A percentile compares a stretch with the other conserved stretches of the same genome.
Evolutionary conservation across 73 alveolate species (phyloP).

Genomic region (Tetrahymena elliotti): DNA sequence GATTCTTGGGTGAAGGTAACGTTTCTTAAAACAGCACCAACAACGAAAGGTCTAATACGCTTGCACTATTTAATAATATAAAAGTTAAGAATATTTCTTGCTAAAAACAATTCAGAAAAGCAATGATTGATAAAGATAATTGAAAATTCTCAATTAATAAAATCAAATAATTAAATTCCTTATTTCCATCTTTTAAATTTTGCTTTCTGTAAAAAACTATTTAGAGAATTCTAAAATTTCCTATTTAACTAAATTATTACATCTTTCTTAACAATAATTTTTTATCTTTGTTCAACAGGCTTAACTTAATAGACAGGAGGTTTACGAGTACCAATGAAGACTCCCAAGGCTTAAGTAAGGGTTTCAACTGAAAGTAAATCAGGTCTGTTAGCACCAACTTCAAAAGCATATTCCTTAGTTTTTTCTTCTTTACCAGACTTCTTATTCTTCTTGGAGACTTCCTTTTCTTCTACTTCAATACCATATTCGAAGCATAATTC

Average conservation of each 20-base stretch:
- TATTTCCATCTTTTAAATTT: not conserved
- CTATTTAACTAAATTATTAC: not conserved
- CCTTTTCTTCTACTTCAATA: constrained; percentile 41
- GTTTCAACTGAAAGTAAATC: constrained; percentile 36
- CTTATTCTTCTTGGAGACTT: constrained; percentile 3
- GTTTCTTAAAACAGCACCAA: constrained; percentile 38
- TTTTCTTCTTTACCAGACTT: not conserved
- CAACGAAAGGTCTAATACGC: constrained; percentile 36
- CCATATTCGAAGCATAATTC: constrained; percentile 30
- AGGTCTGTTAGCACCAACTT: constrained; percentile 46
- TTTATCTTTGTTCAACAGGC: constrained; percentile 7
- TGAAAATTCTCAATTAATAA: not conserved
- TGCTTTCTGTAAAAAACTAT: not conserved
- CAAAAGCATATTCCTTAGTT: constrained; percentile 3
- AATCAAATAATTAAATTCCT: not conserved
- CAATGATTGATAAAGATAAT: not conserved
- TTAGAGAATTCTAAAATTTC: not conserved
- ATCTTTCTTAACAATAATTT: constrained; percentile 14
- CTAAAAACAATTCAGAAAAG: not conserved
- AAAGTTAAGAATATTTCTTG: not conserved
- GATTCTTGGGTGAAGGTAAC: constrained; percentile 15
- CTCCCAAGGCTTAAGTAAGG: constrained; percentile 19
- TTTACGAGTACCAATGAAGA: constrained; percentile 16
- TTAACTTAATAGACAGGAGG: not conserved
- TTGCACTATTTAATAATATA: not conserved